Conservation (phyloP, 1,139 yeast species). For the Yarrowia galli region DNA sequence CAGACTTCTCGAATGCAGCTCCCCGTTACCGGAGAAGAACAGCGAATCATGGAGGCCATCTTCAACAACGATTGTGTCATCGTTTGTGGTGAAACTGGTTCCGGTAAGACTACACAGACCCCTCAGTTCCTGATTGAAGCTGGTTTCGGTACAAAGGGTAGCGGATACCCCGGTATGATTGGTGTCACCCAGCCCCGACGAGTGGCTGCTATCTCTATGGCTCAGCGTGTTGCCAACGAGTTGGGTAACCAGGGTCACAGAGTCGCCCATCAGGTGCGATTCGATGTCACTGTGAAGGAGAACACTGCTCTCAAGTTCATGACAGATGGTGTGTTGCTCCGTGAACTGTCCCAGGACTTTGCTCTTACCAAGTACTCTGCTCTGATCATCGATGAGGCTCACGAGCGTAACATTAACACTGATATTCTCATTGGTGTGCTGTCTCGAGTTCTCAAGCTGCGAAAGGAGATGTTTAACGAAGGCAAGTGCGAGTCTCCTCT, state of each 20-base stretch:
- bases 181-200: constrained; percentile 98
- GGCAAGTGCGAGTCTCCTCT: constrained; percentile 57
- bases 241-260: constrained; percentile 77
- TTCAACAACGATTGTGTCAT: constrained; percentile 91
- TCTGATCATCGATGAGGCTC: constrained; percentile 95
- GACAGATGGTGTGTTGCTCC: constrained; percentile 96
- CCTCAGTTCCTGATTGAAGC: constrained; percentile 93
- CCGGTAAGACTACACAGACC: constrained; percentile 97
- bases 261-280: constrained; percentile 92
- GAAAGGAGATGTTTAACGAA: constrained; percentile 59
- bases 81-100: constrained; percentile 97
- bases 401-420: constrained; percentile 93
- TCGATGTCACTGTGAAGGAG: constrained; percentile 74
- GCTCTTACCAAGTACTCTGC: constrained; percentile 81
- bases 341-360: constrained; percentile 93
- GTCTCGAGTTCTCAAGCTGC: constrained; percentile 80
- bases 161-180: constrained; percentile 87
- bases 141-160: constrained; percentile 74
- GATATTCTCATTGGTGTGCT: constrained; percentile 95
- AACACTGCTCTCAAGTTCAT: constrained; percentile 89
- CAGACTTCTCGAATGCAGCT: constrained; percentile 72
- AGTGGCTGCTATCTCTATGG: constrained; percentile 99
- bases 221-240: constrained; percentile 83
- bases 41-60: constrained; percentile 92
- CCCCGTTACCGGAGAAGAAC: constrained; percentile 94